Percentiles rank a stretch among this genome's conserved stretches.
These are phyloP conservation scores for Emergomyces pasteurianus DNA, from an alignment of 2,329 filamentous ascomycete genomes.

Conservation along the genomic window DNA sequence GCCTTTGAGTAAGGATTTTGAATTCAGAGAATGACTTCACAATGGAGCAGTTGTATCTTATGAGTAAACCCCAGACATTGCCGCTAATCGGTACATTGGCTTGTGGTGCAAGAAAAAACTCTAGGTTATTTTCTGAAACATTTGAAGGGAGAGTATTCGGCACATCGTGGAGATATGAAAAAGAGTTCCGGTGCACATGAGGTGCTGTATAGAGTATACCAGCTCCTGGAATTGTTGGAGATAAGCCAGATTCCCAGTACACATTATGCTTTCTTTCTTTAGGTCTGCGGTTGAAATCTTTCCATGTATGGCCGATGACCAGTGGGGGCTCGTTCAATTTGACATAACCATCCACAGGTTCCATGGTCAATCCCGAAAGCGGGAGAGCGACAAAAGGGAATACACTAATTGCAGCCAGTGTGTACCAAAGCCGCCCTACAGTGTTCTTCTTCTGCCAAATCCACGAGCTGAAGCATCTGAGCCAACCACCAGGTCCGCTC, in stretches of 20 bases:
- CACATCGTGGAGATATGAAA: not conserved
- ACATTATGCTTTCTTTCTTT: not conserved
- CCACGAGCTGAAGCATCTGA: not conserved
- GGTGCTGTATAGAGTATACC: constrained; percentile 4
- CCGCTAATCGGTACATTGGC: constrained; percentile 2
- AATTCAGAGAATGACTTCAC: constrained; percentile 4
- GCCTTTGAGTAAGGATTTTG: not conserved
- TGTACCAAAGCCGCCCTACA: constrained; percentile 4
- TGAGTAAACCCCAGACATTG: constrained; percentile 3
- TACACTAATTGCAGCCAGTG: constrained; percentile 4
- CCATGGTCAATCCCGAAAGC: constrained; percentile 6
- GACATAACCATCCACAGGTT: constrained; percentile 2
- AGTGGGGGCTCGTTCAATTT: not conserved
- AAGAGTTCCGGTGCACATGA: not conserved
- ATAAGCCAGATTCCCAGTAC: constrained; percentile 1
- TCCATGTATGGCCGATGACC: not conserved
- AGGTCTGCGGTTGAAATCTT: not conserved
- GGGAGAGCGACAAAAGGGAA: constrained; percentile 6
- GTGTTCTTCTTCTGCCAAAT: not conserved
- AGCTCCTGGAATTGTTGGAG: not conserved
- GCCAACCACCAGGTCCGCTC: constrained; percentile 5
- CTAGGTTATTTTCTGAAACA: not conserved
- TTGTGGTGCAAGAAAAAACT: constrained; percentile 4
- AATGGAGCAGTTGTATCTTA: constrained; percentile 6
- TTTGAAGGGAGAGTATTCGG: not conserved